phyloP scores from a whole-genome alignment of 1,284 basidiomycete genomes.

The Ganoderma lucidum region DNA sequence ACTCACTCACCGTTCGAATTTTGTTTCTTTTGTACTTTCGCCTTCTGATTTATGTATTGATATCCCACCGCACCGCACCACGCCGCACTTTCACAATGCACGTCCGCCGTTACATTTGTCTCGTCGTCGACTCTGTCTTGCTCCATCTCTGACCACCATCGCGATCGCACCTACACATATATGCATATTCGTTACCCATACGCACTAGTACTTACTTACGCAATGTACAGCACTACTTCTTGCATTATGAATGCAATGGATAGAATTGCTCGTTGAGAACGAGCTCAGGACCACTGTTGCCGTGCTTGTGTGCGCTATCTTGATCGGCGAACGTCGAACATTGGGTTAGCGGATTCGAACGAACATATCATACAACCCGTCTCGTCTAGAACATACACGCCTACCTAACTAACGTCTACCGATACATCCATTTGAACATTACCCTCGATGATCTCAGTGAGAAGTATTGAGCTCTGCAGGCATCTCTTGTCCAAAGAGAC shows the following conservation, averaged over 20 bases:
- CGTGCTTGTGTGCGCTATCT: background rate
- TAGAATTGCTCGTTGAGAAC: constrained; percentile 8
- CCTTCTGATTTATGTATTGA: constrained; percentile 10
- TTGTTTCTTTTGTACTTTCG: background rate
- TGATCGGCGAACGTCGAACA: background rate
- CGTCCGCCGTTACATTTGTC: background rate
- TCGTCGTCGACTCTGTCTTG: background rate
- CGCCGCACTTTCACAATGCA: background rate
- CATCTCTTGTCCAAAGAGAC: constrained; percentile 58
- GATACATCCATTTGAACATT: background rate
- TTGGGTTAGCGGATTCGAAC: background rate
- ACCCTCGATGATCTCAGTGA: constrained; percentile 2
- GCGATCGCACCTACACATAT: background rate
- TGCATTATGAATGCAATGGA: constrained; percentile 16
- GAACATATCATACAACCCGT: background rate
- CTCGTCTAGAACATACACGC: background rate
- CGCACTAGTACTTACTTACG: constrained; percentile 8
- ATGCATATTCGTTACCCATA: constrained; percentile 13
- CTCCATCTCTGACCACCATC: constrained; percentile 1
- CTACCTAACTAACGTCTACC: background rate
- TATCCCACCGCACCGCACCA: constrained; percentile 5
- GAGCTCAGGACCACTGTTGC: background rate
- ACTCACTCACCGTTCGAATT: background rate
- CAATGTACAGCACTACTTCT: constrained; percentile 14
- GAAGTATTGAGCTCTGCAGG: constrained; percentile 52